Base-by-base conservation (phyloP, 306 rosid genomes). In the Pterocarpus santalinus region DNA sequence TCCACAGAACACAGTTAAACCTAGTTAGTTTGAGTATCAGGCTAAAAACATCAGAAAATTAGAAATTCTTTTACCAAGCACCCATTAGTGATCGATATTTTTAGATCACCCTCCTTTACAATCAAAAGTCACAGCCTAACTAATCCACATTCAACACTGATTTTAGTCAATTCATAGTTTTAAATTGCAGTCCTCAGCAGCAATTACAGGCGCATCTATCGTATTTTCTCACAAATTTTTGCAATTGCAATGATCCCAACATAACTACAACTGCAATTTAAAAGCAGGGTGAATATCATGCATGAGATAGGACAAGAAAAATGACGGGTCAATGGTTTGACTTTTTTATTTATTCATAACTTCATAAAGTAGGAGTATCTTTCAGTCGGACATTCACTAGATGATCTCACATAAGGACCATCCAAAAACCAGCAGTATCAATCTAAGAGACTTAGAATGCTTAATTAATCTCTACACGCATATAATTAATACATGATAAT, bases 401-500 rank as follows among this genome's bases (percentile, higher is more conserved):
- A 64, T 32, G 69, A 47, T 64, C 73, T 12, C 65, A 52, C 55
- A 13, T 5, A 12, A 47, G 17, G 52, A 63, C 36, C 49, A 28
- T 62, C 46, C 8, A 61, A 9, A 4, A n/a, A 14, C 38, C 14
- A 10, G 80, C 63, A 46, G 47, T 28, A 73, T 36, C 72, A 65
- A 53, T 65, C 69, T 41, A 36, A 11, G 44, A 41, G 52, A 43
- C 69, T 41, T 55, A 17, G 60, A 81, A 39, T 65, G 32, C 35
- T 69, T 64, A n/a, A 14, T 51, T 43, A 51, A 51, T 57, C 47
- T 38, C 30, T 35, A 36, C 52, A 5, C 8, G 7, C 57, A 72
- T 65, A 63, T 2, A 3, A 56, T 1, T 49, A 39, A 73, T 58
- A 72, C 39, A 36, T 57, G 6, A 79, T 47, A 79, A 58, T 12